These are phyloP conservation scores for Rhizopogon rudus DNA, from an alignment of 768 basidiomycete species.

Conservation along the genomic window DNA sequence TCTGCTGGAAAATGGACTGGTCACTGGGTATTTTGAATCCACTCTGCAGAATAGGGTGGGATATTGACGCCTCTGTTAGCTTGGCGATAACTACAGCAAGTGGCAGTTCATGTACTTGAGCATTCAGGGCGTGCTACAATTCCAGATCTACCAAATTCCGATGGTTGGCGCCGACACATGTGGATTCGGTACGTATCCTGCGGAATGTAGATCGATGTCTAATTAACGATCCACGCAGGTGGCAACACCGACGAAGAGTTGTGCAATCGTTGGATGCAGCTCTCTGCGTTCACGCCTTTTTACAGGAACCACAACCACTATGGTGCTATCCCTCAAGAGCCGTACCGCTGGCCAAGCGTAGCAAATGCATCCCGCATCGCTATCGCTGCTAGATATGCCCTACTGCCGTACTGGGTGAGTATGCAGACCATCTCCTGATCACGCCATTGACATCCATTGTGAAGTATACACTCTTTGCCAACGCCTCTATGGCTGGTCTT, in stretches of 20 bases:
- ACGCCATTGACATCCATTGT: not conserved
- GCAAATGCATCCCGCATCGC: slow-evolving; percentile 68
- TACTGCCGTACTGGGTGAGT: slow-evolving; percentile 77
- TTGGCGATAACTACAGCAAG: slow-evolving; percentile 72
- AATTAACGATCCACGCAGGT: slow-evolving; percentile 3
- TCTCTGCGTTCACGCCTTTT: slow-evolving; percentile 78
- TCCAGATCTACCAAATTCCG: slow-evolving; percentile 79
- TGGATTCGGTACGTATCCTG: slow-evolving; percentile 19
- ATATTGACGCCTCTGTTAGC: slow-evolving; percentile 26
- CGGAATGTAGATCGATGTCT: not conserved
- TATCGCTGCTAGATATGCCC: slow-evolving; percentile 60
- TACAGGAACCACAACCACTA: slow-evolving; percentile 72
- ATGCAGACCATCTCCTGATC: not conserved
- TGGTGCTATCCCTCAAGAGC: slow-evolving; percentile 68
- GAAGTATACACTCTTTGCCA: slow-evolving; percentile 70
- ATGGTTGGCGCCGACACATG: slow-evolving; percentile 76
- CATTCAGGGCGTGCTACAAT: slow-evolving; percentile 77
- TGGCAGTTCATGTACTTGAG: slow-evolving; percentile 69
- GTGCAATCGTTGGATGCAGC: slow-evolving; percentile 81
- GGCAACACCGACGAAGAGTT: slow-evolving; percentile 77
- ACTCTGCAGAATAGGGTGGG: not conserved
- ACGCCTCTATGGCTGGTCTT: slow-evolving; percentile 56
- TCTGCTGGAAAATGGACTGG: slow-evolving; percentile 66
- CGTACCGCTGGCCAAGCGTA: slow-evolving; percentile 78
- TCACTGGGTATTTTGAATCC: slow-evolving; percentile 47